A percentile compares a stretch with the other conserved stretches of the same genome.
Conservation (phyloP, 495 filamentous ascomycete species). For the Penicillium argentinense region DNA sequence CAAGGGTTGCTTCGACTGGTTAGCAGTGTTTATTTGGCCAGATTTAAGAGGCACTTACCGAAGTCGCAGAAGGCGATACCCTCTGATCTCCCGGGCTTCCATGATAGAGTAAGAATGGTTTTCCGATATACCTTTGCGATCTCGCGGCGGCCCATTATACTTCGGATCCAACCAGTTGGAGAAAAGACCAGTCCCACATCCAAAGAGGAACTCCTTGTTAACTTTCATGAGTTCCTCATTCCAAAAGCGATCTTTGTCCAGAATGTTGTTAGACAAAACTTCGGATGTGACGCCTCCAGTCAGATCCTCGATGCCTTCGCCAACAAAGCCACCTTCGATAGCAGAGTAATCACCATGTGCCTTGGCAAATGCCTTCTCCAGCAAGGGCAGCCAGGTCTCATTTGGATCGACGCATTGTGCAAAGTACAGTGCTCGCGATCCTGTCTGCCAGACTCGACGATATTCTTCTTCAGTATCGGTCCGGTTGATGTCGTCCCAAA, state of each 20-base stretch:
- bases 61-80: slow-evolving; percentile 69
- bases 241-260: slow-evolving; percentile 90
- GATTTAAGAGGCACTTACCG: slow-evolving; percentile 35
- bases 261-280: slow-evolving; percentile 75
- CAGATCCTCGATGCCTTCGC: slow-evolving; percentile 88
- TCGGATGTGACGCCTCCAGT: slow-evolving; percentile 89
- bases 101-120: slow-evolving; percentile 91
- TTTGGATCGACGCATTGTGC: slow-evolving; percentile 81
- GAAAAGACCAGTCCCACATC: slow-evolving; percentile 69
- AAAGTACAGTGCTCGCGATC: slow-evolving; percentile 79
- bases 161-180: slow-evolving; percentile 52
- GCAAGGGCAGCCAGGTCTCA: slow-evolving; percentile 91
- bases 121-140: slow-evolving; percentile 72
- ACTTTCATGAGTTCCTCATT: slow-evolving; percentile 79
- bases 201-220: slow-evolving; percentile 86
- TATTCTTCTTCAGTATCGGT: slow-evolving; percentile 77
- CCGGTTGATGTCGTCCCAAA: slow-evolving; percentile 72
- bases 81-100: slow-evolving; percentile 74
- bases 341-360: slow-evolving; percentile 85
- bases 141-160: slow-evolving; percentile 38
- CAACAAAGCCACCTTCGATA: slow-evolving; percentile 82
- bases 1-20: slow-evolving; percentile 69
- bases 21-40: slow-evolving; percentile 6
- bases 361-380: slow-evolving; percentile 97
- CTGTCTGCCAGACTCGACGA: slow-evolving; percentile 69